Conservation (phyloP, 257 asterid species). For the Craterostigma plantagineum region DNA sequence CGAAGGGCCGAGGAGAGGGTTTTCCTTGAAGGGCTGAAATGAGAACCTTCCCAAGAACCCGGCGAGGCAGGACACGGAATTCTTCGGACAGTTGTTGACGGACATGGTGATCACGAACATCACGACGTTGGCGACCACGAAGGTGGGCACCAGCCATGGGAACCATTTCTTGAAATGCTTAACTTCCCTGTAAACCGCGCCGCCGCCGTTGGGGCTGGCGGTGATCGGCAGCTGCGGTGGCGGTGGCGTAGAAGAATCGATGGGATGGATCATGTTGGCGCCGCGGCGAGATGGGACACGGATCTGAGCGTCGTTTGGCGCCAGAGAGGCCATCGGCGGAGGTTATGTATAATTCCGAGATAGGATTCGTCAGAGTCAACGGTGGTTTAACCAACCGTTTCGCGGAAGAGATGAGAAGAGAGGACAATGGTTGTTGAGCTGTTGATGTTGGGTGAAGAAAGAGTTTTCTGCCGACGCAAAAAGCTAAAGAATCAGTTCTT, state of each 20-base stretch:
- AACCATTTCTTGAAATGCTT: slow-evolving; percentile 64
- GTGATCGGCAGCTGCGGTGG: slow-evolving; percentile 19
- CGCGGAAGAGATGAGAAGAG: neutral
- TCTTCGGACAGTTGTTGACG: slow-evolving; percentile 57
- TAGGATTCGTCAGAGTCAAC: too few species aligned
- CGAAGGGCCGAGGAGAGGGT: slow-evolving; percentile 90
- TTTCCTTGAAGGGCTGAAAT: slow-evolving; percentile 78
- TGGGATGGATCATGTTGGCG: slow-evolving; percentile 48
- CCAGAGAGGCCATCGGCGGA: slow-evolving; percentile 19
- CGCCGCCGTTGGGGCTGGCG: slow-evolving; percentile 11
- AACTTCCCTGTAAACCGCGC: slow-evolving; percentile 39
- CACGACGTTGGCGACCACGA: slow-evolving; percentile 40
- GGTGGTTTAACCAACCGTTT: too few species aligned
- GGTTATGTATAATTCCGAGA: too few species aligned
- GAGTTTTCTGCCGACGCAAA: too few species aligned
- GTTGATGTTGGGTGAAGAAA: too few species aligned
- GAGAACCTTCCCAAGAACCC: slow-evolving; percentile 60
- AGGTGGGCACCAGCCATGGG: slow-evolving; percentile 63
- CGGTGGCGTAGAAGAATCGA: slow-evolving; percentile 12
- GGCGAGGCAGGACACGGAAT: slow-evolving; percentile 45
- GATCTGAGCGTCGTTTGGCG: slow-evolving; percentile 22
- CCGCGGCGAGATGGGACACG: slow-evolving; percentile 37
- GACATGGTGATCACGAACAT: slow-evolving; percentile 57
- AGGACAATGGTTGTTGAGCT: too few species aligned
- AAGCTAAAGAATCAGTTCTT: too few species aligned